These are phyloP conservation scores for Leccinum incarnatum DNA, from an alignment of 768 basidiomycete species.

Conservation along the genomic window DNA sequence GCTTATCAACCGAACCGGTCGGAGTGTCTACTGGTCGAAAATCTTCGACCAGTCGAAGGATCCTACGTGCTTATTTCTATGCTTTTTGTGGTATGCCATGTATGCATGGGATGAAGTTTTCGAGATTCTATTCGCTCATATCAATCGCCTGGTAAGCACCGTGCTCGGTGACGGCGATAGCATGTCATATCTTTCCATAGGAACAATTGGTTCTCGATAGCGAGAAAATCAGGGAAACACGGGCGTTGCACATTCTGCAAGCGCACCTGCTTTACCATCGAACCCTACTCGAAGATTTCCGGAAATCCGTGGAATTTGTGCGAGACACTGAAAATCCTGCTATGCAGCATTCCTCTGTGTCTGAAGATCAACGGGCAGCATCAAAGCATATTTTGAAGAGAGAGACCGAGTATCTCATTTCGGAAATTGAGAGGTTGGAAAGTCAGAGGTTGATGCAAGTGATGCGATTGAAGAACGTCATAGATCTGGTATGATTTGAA, in stretches of 20 bases:
- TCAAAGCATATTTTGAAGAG: conserved; percentile 38
- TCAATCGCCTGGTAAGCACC: conserved; percentile 45
- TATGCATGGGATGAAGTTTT: conserved; percentile 64
- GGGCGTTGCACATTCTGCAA: conserved; percentile 53
- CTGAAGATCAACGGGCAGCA: conserved; percentile 1
- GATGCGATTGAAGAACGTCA: conserved; percentile 32
- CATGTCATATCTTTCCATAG: conserved; percentile 27
- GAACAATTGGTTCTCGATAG: conserved; percentile 43
- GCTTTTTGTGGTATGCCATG: conserved; percentile 56
- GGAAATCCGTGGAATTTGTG: conserved; percentile 50
- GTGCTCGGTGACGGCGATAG: neutral
- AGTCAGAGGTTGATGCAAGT: conserved; percentile 29
- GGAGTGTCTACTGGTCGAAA: conserved; percentile 34
- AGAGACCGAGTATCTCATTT: conserved; percentile 47
- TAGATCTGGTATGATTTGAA: conserved; percentile 27
- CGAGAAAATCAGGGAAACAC: conserved; percentile 44
- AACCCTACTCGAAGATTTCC: conserved; percentile 52
- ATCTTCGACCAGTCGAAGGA: conserved; percentile 34
- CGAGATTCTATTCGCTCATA: conserved; percentile 49
- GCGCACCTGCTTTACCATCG: conserved; percentile 58
- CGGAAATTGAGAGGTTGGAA: conserved; percentile 51
- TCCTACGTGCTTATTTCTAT: conserved; percentile 53
- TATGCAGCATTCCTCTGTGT: conserved; percentile 31
- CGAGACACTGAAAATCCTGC: conserved; percentile 47
- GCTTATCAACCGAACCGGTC: conserved; percentile 30